Percentiles rank a stretch among this genome's conserved stretches.
These are phyloP conservation scores for Penicillium sp. DNA, from an alignment of 2,329 filamentous ascomycete genomes.

Conservation along the genomic window DNA sequence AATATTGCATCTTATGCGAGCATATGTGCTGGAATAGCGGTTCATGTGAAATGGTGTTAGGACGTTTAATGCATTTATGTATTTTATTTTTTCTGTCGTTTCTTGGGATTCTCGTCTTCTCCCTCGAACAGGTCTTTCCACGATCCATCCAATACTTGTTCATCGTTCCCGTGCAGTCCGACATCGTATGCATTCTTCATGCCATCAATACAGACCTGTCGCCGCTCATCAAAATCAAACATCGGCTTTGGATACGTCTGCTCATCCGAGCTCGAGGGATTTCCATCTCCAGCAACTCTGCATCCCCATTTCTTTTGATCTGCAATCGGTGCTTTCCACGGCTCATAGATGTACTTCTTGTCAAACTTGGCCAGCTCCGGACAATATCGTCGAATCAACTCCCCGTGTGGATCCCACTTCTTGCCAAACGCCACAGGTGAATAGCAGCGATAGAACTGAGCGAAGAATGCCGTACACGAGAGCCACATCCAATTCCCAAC, in stretches of 20 bases:
- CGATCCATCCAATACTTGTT: slow-evolving; percentile 51
- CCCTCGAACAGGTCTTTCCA: slow-evolving; percentile 10
- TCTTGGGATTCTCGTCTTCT: slow-evolving; percentile 9
- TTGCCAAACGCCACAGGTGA: slow-evolving; percentile 65
- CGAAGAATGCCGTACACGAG: slow-evolving; percentile 66
- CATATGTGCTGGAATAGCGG: too few species aligned
- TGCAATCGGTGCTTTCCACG: slow-evolving; percentile 63
- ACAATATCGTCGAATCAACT: slow-evolving; percentile 58
- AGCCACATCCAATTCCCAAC: slow-evolving; percentile 47
- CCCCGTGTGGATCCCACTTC: slow-evolving; percentile 65
- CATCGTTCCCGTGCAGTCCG: slow-evolving; percentile 59
- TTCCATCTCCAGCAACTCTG: slow-evolving; percentile 52
- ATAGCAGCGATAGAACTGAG: slow-evolving; percentile 23
- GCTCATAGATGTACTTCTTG: slow-evolving; percentile 71
- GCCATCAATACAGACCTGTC: slow-evolving; percentile 57
- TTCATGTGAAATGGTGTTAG: too few species aligned
- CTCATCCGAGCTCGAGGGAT: slow-evolving; percentile 40
- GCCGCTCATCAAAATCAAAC: slow-evolving; percentile 64
- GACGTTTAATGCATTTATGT: slow-evolving; percentile 1
- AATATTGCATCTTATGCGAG: slow-evolving; percentile 1
- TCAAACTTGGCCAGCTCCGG: slow-evolving; percentile 60
- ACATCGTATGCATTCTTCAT: slow-evolving; percentile 66
- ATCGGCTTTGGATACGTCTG: slow-evolving; percentile 64
- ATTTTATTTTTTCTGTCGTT: slow-evolving; percentile 11
- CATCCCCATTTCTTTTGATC: slow-evolving; percentile 67